Evolutionary conservation across 2,329 filamentous ascomycete genomes (phyloP).

Genomic region (Ceratocystis destructans): DNA sequence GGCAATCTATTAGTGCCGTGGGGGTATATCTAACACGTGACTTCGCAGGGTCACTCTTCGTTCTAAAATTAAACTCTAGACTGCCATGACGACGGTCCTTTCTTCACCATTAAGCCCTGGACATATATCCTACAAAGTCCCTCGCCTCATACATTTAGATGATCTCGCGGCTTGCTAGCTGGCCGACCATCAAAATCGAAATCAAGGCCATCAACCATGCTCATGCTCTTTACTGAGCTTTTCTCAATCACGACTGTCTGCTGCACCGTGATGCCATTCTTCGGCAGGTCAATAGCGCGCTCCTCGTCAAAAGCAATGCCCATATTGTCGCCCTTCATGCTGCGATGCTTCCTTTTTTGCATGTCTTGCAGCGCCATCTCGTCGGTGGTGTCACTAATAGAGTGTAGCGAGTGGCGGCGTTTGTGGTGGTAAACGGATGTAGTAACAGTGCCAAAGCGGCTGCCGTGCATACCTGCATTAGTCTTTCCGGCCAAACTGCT

Average conservation of each 20-base stretch:
- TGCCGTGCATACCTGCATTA: conserved; percentile 13
- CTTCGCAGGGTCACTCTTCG: neutral
- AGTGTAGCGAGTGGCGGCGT: conserved; percentile 9
- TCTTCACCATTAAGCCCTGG: neutral
- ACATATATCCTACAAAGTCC: neutral
- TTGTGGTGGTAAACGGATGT: conserved; percentile 17
- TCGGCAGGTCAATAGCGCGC: conserved; percentile 1
- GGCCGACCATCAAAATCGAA: conserved; percentile 10
- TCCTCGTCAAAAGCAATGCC: conserved; percentile 9
- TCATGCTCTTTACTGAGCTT: conserved; percentile 4
- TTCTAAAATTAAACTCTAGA: neutral
- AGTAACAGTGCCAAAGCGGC: conserved; percentile 14
- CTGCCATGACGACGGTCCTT: neutral
- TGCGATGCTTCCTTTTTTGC: conserved; percentile 7
- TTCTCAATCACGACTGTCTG: conserved; percentile 15
- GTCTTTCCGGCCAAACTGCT: conserved; percentile 5
- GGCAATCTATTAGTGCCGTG: neutral
- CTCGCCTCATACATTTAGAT: conserved; percentile 1
- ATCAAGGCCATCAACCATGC: neutral
- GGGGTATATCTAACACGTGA: conserved; percentile 6
- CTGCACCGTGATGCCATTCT: conserved; percentile 14
- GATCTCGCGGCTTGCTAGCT: conserved; percentile 11
- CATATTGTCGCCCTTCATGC: neutral
- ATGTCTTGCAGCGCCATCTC: conserved; percentile 14
- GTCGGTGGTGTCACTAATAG: conserved; percentile 11